phyloP scores from a whole-genome alignment of 345 rosid genomes.

The Combretum micranthum region DNA sequence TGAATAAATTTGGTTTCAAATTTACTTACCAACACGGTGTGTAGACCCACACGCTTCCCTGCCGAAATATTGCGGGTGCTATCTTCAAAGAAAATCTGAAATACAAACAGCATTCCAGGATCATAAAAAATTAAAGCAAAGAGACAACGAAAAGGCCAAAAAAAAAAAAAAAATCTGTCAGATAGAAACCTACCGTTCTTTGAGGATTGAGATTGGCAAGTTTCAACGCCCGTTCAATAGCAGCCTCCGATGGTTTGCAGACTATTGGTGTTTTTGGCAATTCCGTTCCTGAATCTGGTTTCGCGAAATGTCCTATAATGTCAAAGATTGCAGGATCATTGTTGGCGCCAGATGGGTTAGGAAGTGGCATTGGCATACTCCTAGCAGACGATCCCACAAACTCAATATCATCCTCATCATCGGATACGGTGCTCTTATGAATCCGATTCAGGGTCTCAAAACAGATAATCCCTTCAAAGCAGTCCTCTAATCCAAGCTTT shows the following conservation, averaged over 20 bases:
- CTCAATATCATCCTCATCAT: conserved; percentile 21
- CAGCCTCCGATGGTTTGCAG: conserved; percentile 69
- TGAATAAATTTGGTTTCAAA: no score
- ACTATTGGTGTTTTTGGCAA: conserved; percentile 54
- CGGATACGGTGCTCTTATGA: conserved; percentile 16
- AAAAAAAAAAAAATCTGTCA: background rate
- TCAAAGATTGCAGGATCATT: conserved; percentile 18
- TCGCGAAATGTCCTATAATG: conserved; percentile 18
- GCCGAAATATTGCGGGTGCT: conserved; percentile 68
- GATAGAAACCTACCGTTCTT: conserved; percentile 47
- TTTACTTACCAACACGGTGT: conserved; percentile 65
- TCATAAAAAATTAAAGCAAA: background rate
- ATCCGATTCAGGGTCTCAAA: conserved; percentile 51
- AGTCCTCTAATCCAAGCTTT: conserved; percentile 54
- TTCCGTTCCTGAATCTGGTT: conserved; percentile 12
- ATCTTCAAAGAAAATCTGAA: conserved; percentile 84
- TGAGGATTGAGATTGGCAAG: conserved; percentile 58
- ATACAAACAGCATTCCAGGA: background rate
- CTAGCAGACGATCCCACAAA: conserved; percentile 12
- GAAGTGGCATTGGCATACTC: background rate
- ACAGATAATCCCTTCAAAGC: conserved; percentile 52
- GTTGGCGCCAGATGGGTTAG: background rate
- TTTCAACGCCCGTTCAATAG: conserved; percentile 56
- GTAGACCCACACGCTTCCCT: conserved; percentile 59
- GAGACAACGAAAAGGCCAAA: no score